Conservation (phyloP, 352 stramenopile species). For the Pythium apleroticum region DNA sequence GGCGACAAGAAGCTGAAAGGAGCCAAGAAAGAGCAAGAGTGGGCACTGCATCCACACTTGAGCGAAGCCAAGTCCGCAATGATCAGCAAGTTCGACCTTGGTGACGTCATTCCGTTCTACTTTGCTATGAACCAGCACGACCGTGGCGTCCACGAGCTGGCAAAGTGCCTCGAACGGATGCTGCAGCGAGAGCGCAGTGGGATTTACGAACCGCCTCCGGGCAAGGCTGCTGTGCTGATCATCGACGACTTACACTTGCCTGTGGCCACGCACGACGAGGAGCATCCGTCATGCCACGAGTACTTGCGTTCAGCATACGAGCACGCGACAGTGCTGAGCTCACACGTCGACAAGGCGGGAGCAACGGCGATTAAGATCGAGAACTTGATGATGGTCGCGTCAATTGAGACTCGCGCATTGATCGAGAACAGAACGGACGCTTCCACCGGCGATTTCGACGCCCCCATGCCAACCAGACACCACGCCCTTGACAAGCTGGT, state of each 20-base stretch:
- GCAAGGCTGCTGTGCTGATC: constrained; percentile 34
- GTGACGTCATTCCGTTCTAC: constrained; percentile 33
- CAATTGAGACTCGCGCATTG: constrained; percentile 21
- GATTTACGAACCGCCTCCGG: constrained; percentile 37
- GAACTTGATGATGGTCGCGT: constrained; percentile 34
- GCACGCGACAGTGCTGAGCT: constrained; percentile 16
- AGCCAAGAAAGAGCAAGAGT: constrained; percentile 9
- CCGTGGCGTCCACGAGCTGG: constrained; percentile 19
- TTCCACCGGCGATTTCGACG: neutral
- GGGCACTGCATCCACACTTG: constrained; percentile 15
- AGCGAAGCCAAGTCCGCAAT: constrained; percentile 17
- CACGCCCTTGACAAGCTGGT: constrained; percentile 25
- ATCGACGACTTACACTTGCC: constrained; percentile 44
- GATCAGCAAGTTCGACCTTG: constrained; percentile 27
- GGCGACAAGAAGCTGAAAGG: constrained; percentile 8
- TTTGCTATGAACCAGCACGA: constrained; percentile 29
- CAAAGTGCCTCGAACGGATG: constrained; percentile 31
- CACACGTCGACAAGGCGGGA: neutral
- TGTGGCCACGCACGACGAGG: constrained; percentile 17
- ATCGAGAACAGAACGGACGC: neutral
- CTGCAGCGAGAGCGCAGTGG: constrained; percentile 36
- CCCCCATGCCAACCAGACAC: constrained; percentile 16
- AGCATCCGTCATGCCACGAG: constrained; percentile 25
- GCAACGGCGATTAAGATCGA: constrained; percentile 23
- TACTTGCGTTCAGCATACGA: constrained; percentile 31